Conservation (phyloP, 768 basidiomycete genomes). For the Pulveroboletus sp. region DNA sequence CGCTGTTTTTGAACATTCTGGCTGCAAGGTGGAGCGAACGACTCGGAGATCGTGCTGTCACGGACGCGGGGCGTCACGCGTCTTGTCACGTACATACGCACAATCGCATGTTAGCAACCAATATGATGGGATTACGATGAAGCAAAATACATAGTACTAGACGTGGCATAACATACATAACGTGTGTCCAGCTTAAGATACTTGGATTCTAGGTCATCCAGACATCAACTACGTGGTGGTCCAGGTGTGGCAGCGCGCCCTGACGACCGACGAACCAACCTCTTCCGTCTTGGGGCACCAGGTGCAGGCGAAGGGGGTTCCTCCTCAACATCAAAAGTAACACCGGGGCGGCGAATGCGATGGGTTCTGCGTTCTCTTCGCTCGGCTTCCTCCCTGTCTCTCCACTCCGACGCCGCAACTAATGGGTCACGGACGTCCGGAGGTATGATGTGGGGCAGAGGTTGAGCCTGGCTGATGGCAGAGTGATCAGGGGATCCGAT, state of each 20-base stretch:
- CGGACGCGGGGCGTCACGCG: conserved; percentile 28
- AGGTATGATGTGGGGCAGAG: conserved; percentile 39
- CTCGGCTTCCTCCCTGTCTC: conserved; percentile 59
- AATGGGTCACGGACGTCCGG: conserved; percentile 65
- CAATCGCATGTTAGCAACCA: conserved; percentile 22
- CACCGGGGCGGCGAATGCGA: conserved; percentile 54
- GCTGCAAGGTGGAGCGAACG: not conserved
- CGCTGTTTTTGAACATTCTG: conserved; percentile 22
- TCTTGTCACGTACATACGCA: conserved; percentile 17
- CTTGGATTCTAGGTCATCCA: conserved; percentile 7
- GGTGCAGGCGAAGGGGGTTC: conserved; percentile 43
- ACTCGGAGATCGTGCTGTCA: conserved; percentile 10
- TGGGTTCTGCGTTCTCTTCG: conserved; percentile 37
- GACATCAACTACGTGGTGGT: conserved; percentile 19
- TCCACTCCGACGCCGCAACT: conserved; percentile 67
- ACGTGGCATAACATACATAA: conserved; percentile 31
- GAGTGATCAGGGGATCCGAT: conserved; percentile 75
- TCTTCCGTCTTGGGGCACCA: conserved; percentile 23
- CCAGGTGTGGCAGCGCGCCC: conserved; percentile 27
- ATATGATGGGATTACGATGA: conserved; percentile 6
- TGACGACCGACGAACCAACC: conserved; percentile 27
- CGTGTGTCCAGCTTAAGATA: conserved; percentile 21
- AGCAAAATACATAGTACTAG: conserved; percentile 26
- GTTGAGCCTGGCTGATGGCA: conserved; percentile 55
- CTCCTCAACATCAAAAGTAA: conserved; percentile 62